Percentiles rank a stretch among this genome's conserved stretches.
Conservation (phyloP, 805 yeast genomes). For the Kodamaea jinghongensis region DNA sequence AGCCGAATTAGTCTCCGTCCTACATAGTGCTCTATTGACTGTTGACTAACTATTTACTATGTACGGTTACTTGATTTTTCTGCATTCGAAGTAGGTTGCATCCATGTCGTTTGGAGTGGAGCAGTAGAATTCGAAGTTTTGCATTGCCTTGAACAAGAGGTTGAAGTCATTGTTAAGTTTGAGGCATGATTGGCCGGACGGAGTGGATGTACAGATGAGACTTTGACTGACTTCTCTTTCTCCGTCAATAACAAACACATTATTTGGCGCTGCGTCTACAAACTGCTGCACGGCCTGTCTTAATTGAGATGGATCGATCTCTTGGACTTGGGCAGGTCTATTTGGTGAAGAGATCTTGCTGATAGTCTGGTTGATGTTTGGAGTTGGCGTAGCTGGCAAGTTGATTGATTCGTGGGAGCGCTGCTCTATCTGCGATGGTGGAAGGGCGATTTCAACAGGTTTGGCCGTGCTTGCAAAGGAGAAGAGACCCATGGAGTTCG, state of each 20-base stretch:
- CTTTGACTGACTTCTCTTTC: conserved; percentile 36
- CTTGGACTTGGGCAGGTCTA: conserved; percentile 3
- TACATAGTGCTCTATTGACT: no score
- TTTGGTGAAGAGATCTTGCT: conserved; percentile 22
- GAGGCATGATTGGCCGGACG: conserved; percentile 44
- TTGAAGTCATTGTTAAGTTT: conserved; percentile 40
- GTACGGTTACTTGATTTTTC: conserved; percentile 16
- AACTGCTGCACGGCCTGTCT: conserved; percentile 28
- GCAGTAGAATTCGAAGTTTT: conserved; percentile 47
- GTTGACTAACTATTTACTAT: not conserved
- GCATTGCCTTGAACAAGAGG: conserved; percentile 48
- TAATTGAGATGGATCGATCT: conserved; percentile 1
- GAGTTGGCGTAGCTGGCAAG: conserved; percentile 13
- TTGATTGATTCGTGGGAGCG: conserved; percentile 25
- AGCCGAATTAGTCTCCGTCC: no score
- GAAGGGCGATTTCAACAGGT: not conserved
- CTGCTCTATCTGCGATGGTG: conserved; percentile 22
- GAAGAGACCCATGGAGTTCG: conserved; percentile 16
- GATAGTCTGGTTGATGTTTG: conserved; percentile 28
- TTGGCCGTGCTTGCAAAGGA: conserved; percentile 11
- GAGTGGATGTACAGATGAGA: conserved; percentile 43
- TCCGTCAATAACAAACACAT: conserved; percentile 41
- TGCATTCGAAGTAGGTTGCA: conserved; percentile 52
- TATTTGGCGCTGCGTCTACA: conserved; percentile 29
- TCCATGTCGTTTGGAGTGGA: conserved; percentile 47